phyloP scores from a whole-genome alignment of 495 filamentous ascomycete genomes.

The Lophiotrema nucula region DNA sequence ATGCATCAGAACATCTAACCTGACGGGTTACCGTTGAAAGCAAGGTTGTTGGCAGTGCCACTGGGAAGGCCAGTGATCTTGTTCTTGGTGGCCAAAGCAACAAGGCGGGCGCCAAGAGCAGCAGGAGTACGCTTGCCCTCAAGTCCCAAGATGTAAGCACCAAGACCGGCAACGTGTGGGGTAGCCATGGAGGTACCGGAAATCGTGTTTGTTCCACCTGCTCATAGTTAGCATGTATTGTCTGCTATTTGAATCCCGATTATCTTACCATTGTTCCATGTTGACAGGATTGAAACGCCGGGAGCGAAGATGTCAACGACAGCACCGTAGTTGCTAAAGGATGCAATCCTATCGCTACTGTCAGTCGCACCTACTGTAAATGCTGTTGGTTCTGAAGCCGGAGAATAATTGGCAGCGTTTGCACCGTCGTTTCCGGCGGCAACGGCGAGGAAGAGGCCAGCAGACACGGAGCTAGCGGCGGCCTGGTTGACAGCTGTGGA shows the following conservation, averaged over 20 bases:
- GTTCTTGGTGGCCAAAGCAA: constrained; percentile 20
- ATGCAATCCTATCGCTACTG: constrained; percentile 33
- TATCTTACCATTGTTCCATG: constrained; percentile 35
- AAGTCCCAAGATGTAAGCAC: constrained; percentile 32
- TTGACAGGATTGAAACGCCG: constrained; percentile 39
- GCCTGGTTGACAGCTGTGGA: constrained; percentile 27
- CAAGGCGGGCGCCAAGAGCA: constrained; percentile 25
- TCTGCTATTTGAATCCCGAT: not conserved
- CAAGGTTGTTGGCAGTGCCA: constrained; percentile 32
- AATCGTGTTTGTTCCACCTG: constrained; percentile 55
- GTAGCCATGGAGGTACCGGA: constrained; percentile 64
- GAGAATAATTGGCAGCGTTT: constrained; percentile 30
- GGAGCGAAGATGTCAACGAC: constrained; percentile 44
- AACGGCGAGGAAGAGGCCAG: constrained; percentile 31
- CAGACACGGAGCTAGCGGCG: constrained; percentile 13
- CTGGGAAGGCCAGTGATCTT: constrained; percentile 27
- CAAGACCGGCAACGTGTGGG: constrained; percentile 61
- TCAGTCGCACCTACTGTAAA: constrained; percentile 47
- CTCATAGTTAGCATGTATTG: not conserved
- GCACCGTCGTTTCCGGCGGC: constrained; percentile 31
- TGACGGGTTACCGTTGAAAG: constrained; percentile 32
- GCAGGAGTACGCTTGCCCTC: constrained; percentile 31
- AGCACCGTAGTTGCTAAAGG: constrained; percentile 43
- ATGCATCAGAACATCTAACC: too few species aligned
- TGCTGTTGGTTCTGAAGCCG: constrained; percentile 35